A percentile compares a stretch with the other conserved stretches of the same genome.
These are phyloP conservation scores for Acmispon strigosus DNA, from an alignment of 306 rosid genomes.

Conservation along the genomic window DNA sequence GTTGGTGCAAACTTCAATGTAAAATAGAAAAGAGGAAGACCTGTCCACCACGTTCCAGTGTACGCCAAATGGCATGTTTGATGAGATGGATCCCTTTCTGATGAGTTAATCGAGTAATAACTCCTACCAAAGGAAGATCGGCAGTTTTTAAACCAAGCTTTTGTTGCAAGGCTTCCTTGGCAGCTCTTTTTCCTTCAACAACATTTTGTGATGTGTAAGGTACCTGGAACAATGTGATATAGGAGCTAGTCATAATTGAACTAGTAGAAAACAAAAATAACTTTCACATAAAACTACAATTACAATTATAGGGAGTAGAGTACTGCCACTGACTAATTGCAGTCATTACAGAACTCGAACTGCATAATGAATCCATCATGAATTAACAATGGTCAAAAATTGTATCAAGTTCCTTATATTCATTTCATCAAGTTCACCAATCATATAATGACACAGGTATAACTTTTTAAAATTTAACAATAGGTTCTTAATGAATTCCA, in stretches of 20 bases:
- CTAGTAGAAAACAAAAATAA: not conserved
- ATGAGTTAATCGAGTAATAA: constrained; percentile 82
- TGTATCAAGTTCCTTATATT: too few species aligned
- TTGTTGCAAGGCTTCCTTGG: constrained; percentile 84
- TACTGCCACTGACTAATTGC: constrained; percentile 8
- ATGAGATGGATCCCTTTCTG: constrained; percentile 99
- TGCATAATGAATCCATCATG: not conserved
- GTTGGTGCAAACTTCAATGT: not conserved
- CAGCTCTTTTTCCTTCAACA: constrained; percentile 88
- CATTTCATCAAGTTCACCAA: too few species aligned
- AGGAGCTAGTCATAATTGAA: constrained; percentile 20
- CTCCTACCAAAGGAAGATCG: constrained; percentile 82
- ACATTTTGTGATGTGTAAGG: constrained; percentile 87
- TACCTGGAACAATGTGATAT: constrained; percentile 45
- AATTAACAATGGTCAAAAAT: too few species aligned
- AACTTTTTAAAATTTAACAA: too few species aligned
- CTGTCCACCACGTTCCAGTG: constrained; percentile 90
- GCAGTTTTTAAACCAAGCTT: constrained; percentile 63
- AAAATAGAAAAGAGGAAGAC: constrained; percentile 31
- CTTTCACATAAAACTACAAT: not conserved
- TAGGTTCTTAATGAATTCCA: too few species aligned
- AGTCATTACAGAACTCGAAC: constrained; percentile 12
- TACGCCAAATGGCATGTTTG: constrained; percentile 73
- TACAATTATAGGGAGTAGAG: not conserved
- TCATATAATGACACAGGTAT: too few species aligned